Evolutionary conservation across 257 asterid genomes (phyloP), one percentile per base, ranked within the genome.

Genomic region (Solanum chaucha): DNA sequence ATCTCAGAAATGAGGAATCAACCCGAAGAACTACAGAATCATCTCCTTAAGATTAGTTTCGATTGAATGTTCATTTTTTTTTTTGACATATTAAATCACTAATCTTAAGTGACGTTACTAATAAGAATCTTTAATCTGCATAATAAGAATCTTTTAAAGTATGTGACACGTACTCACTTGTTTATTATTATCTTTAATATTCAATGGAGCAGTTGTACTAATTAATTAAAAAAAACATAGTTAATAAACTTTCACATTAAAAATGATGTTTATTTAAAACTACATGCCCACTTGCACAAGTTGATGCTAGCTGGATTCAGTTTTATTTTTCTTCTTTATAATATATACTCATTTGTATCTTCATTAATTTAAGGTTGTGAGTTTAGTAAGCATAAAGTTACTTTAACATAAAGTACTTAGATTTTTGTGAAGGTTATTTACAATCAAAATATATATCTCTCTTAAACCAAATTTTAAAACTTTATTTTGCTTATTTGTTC

Each of bases 41-140:
- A 61, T 4, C 1, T 61, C 10, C 26, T 20, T 59, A 61, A 64
- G 72, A n/a, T 30, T 13, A 68, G 34, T 94, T 93, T 98, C 90
- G 58, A 98, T 98, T 68, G 98, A 94, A 92, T 94, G 98, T 93
- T 95, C 98, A 59, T 94, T 98, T 51, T 87, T 91, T 93, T 3
- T 32, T 87, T 91, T 93, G 15, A 88, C 92, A 34, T 1, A 72
- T 35, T 10, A 72, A 72, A 10, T 61, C 65, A 58, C 26, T 59
- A 22, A n/a, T 61, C 70, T 72, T 10, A 20, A 72, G 10, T 72
- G 44, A 72, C 26, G 14, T n/a, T 61, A 61, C 3, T 61, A 61
- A 61, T 22, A 38, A 59, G 67, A 59, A 59, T 59, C 26, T 20
- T 58, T 20, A 58, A 20, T 58, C 26, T 58, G 67, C 67, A 58